Conservation (phyloP, 2,329 filamentous ascomycete species). For the Incumbomyces delicatus region DNA sequence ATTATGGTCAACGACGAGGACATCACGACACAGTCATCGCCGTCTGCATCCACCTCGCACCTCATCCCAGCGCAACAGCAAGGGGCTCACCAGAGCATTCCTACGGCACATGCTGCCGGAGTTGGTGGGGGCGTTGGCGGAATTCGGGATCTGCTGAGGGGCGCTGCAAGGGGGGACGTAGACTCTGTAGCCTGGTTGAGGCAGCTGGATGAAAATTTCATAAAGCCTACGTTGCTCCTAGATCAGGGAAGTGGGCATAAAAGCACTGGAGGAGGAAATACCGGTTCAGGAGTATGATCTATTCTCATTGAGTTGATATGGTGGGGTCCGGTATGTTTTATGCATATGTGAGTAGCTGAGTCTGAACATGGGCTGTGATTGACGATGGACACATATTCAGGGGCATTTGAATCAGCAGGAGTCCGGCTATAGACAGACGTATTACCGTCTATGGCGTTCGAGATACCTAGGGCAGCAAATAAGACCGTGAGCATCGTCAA, state of each 20-base stretch:
- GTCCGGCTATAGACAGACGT: too few relatives aligned
- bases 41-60: not conserved
- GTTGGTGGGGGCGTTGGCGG: conserved; percentile 31
- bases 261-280: not conserved
- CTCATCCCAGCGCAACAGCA: conserved; percentile 7
- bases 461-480: too few relatives aligned
- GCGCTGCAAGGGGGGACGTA: conserved; percentile 49
- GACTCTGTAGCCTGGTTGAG: conserved; percentile 85
- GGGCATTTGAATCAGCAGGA: too few relatives aligned
- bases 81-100: conserved; percentile 11
- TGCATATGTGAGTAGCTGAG: too few relatives aligned
- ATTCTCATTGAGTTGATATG: too few relatives aligned
- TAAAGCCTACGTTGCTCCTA: conserved; percentile 81
- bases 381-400: too few relatives aligned
- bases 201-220: conserved; percentile 89
- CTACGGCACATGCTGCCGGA: conserved; percentile 20
- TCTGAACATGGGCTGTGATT: too few relatives aligned
- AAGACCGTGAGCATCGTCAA: too few relatives aligned
- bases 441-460: too few relatives aligned
- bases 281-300: not conserved
- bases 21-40: conserved; percentile 1
- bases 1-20: conserved; percentile 14
- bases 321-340: too few relatives aligned
- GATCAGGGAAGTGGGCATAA: conserved; percentile 47
- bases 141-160: conserved; percentile 70